Evolutionary conservation across 129 eudicot species (phyloP).

Genomic region (Oenanthe sinensis): DNA sequence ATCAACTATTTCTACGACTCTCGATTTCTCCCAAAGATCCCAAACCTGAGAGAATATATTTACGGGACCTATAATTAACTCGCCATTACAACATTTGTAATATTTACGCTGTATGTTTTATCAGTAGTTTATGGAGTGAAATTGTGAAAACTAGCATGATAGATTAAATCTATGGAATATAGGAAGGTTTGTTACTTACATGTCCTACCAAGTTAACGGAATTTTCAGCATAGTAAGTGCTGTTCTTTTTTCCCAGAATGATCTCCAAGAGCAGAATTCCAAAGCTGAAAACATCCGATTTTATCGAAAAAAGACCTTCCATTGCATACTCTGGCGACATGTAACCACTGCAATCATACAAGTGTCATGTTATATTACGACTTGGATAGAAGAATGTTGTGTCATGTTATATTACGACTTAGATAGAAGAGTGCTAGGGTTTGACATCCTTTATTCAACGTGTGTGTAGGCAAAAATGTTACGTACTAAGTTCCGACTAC

Average conservation of each 20-base stretch:
- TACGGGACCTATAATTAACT: neutral
- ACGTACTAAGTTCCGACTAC: constrained; percentile 12
- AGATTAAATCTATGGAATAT: neutral
- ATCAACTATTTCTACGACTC: neutral
- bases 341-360: constrained; percentile 3
- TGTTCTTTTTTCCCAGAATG: neutral
- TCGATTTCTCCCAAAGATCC: neutral
- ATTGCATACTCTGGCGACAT: constrained; percentile 10
- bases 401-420: neutral
- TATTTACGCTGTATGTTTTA: neutral
- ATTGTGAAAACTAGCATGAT: too few species aligned
- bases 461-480: neutral
- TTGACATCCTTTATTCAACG: neutral
- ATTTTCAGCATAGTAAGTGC: neutral
- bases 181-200: neutral
- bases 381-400: neutral
- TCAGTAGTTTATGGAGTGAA: neutral
- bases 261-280: constrained; percentile 6
- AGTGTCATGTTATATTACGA: neutral
- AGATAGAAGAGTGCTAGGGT: neutral
- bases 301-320: constrained; percentile 4
- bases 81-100: neutral
- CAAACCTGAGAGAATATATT: neutral
- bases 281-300: constrained; percentile 10
- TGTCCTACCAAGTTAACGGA: neutral